Evolutionary conservation across 306 rosid genomes (phyloP).

Genomic region (Acacia melanoxylon): DNA sequence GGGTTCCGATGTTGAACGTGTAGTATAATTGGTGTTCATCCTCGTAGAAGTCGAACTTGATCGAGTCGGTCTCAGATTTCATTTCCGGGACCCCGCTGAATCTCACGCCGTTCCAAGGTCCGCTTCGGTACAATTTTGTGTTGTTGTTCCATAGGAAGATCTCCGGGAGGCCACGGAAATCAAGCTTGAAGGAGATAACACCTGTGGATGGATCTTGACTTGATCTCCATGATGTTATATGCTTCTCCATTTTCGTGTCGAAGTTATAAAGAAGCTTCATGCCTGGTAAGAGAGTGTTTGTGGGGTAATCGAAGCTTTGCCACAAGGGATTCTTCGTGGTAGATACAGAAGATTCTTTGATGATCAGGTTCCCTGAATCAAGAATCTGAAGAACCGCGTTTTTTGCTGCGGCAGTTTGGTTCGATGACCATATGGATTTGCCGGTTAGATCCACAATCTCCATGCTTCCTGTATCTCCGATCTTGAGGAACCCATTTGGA

Average conservation of each 20-base stretch:
- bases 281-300: slow-evolving; percentile 64
- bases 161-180: slow-evolving; percentile 69
- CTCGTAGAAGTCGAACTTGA: slow-evolving; percentile 38
- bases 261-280: slow-evolving; percentile 76
- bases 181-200: slow-evolving; percentile 52
- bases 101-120: slow-evolving; percentile 79
- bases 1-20: slow-evolving; percentile 34
- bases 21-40: slow-evolving; percentile 53
- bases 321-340: slow-evolving; percentile 30
- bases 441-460: slow-evolving; percentile 34
- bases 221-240: slow-evolving; percentile 57
- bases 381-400: slow-evolving; percentile 54
- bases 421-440: slow-evolving; percentile 48
- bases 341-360: slow-evolving; percentile 32
- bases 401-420: slow-evolving; percentile 14
- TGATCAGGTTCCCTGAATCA: slow-evolving; percentile 65
- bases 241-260: slow-evolving; percentile 32
- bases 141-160: slow-evolving; percentile 42
- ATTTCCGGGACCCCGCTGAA: slow-evolving; percentile 88
- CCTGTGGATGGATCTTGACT: slow-evolving; percentile 64
- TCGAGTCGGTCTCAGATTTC: slow-evolving; percentile 36
- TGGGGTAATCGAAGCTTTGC: slow-evolving; percentile 80
- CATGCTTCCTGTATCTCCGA: slow-evolving; percentile 44
- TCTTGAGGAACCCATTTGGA: slow-evolving; percentile 39
- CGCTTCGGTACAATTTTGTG: slow-evolving; percentile 50